A percentile compares a stretch with the other conserved stretches of the same genome.
phyloP scores from a whole-genome alignment of 2,329 filamentous ascomycete species.

The Drechmeria coniospora region DNA sequence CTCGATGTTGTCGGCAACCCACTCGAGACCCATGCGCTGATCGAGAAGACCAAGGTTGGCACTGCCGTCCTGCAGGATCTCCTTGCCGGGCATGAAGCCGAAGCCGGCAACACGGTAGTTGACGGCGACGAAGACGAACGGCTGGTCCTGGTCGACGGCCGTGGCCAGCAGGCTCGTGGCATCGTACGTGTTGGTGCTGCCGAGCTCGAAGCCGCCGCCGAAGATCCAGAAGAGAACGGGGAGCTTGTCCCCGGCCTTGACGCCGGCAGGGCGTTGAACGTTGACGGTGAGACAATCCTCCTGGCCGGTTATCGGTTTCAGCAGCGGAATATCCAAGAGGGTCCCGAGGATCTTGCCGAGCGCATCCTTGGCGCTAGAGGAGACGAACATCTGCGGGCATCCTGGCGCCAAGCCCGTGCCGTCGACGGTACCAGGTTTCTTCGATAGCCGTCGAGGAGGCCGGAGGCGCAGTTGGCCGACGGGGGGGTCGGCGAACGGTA shows the following conservation, averaged over 20 bases:
- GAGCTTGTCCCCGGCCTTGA: slow-evolving; percentile 36
- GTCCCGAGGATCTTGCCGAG: slow-evolving; percentile 30
- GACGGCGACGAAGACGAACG: slow-evolving; percentile 59
- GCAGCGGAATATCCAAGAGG: slow-evolving; percentile 38
- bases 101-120: slow-evolving; percentile 67
- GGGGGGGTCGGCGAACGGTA: slow-evolving; percentile 61
- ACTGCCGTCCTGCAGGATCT: slow-evolving; percentile 50
- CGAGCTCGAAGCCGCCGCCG: slow-evolving; percentile 48
- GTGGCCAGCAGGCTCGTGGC: slow-evolving; percentile 28
- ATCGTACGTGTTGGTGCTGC: slow-evolving; percentile 36
- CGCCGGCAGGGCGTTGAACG: slow-evolving; percentile 43
- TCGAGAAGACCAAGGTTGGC: slow-evolving; percentile 59
- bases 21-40: slow-evolving; percentile 56
- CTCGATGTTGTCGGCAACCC: slow-evolving; percentile 63
- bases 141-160: slow-evolving; percentile 26
- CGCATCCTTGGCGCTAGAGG: slow-evolving; percentile 24
- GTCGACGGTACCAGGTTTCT: slow-evolving; percentile 42
- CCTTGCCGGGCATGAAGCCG: slow-evolving; percentile 55
- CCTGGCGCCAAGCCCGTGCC: slow-evolving; percentile 42
- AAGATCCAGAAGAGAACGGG: slow-evolving; percentile 60
- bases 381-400: slow-evolving; percentile 59
- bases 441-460: slow-evolving; percentile 44
- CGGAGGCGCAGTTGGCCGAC: slow-evolving; percentile 50
- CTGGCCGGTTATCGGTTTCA: slow-evolving; percentile 37
- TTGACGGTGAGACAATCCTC: slow-evolving; percentile 52